phyloP scores from a whole-genome alignment of 495 filamentous ascomycete species.

The Penicillium bialowiezense region DNA sequence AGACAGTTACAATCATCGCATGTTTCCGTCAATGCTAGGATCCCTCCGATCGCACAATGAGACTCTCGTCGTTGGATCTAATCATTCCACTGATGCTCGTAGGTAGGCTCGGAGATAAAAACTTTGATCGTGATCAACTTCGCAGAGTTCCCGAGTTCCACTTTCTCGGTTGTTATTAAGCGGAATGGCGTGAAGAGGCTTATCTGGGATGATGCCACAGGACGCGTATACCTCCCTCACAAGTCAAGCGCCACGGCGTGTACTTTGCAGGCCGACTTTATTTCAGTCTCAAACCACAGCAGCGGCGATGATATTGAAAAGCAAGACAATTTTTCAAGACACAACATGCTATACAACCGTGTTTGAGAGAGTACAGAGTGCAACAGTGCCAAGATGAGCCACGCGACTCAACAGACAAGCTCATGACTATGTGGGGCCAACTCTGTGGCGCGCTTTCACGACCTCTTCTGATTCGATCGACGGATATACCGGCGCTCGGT shows the following conservation, averaged over 20 bases:
- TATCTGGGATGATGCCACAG: neutral
- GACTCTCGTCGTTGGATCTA: no score
- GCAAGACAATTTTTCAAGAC: no score
- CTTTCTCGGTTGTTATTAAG: no score
- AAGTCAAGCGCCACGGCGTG: neutral
- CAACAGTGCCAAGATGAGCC: neutral
- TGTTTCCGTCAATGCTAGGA: no score
- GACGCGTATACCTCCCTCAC: slow-evolving; percentile 1
- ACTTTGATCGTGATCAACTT: no score
- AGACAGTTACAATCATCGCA: no score
- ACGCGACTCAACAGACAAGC: slow-evolving; percentile 5
- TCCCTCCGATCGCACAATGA: no score
- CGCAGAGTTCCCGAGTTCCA: no score
- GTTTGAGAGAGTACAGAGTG: neutral
- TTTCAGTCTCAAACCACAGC: no score
- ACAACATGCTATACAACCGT: neutral
- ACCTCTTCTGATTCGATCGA: slow-evolving; percentile 1
- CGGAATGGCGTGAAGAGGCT: neutral
- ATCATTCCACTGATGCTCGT: no score
- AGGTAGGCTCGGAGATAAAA: no score
- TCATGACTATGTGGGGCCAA: neutral
- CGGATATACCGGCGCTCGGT: neutral
- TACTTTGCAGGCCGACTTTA: neutral
- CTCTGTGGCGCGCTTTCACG: neutral
- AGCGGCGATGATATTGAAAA: no score